Evolutionary conservation across 2,329 filamentous ascomycete species (phyloP), one percentile per base, ranked within the genome.

Genomic region (Verticillium zaregamsianum): DNA sequence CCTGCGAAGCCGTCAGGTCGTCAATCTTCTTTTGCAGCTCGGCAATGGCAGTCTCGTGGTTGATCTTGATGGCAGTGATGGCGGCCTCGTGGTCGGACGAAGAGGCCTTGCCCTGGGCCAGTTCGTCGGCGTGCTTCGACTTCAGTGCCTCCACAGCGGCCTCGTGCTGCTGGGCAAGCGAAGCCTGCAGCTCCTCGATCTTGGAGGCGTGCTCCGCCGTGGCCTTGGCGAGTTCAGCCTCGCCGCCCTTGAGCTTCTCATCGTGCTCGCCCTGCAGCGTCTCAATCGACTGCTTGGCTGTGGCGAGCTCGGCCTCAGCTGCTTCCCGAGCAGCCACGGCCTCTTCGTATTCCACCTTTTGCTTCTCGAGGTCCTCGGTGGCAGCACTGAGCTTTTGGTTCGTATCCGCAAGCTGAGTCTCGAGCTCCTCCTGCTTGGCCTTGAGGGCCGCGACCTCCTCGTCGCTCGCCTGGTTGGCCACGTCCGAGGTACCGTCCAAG

Each of bases 21-120:
- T 85, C 80, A 35, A 89, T 77, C 72, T 84, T 82, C 68, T 77
- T 80, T 71, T 87, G 81, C 55, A 88, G 73, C 23, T 80, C 80
- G 28, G 76, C 76, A 33, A 80, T 68, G 3, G 76, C 72, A 12
- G 76, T 68, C 60, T 86, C 82, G 64, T 88, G 83, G 57, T 73
- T 73, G 4, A 77, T 67, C 68, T 81, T 83, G 56, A 87, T 74
- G 11, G 84, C 82, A 11, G 77, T 72, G 32, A 87, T 69, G 23
- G 79, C 76, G 61, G 80, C 74, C 63, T 85, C 80, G 33, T 84
- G 80, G 2, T 78, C 79, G 14, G 76, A 74, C 9, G 76, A 74
- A 57, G 80, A 75, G 1, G 77, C 68, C 66, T 79, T 76, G 61
- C 76, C 79, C 67, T 81, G 77, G 7, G 78, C 77, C 32, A 86